A percentile compares a stretch with the other conserved stretches of the same genome.
These are phyloP conservation scores for Hypoxylon sp. DNA, from an alignment of 2,329 filamentous ascomycete genomes.

Conservation along the genomic window DNA sequence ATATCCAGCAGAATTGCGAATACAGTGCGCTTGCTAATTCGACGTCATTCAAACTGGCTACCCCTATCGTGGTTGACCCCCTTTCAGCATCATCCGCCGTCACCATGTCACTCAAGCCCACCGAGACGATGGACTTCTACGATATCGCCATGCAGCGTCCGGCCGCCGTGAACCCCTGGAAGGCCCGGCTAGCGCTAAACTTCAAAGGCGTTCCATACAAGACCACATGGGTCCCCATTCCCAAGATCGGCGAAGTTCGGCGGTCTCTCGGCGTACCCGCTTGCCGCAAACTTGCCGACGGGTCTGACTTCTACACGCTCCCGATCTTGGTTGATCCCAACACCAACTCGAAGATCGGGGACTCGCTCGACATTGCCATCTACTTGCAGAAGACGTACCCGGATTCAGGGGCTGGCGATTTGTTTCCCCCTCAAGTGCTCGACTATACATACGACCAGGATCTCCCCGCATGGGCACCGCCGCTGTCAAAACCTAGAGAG, in stretches of 20 bases:
- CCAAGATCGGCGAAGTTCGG: constrained; percentile 66
- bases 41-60: background rate
- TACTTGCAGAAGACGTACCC: constrained; percentile 59
- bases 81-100: background rate
- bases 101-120: background rate
- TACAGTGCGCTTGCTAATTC: background rate
- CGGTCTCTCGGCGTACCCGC: constrained; percentile 62
- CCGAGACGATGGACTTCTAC: constrained; percentile 7
- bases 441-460: background rate
- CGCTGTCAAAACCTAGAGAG: background rate
- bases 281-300: constrained; percentile 68
- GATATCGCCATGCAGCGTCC: constrained; percentile 24
- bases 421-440: background rate
- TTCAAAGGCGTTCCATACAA: constrained; percentile 57
- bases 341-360: constrained; percentile 63
- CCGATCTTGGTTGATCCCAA: constrained; percentile 67
- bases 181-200: constrained; percentile 57
- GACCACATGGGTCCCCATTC: constrained; percentile 65
- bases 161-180: constrained; percentile 54
- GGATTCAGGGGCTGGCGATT: background rate
- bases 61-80: background rate
- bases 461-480: background rate
- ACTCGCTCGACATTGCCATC: constrained; percentile 75
- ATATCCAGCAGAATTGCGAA: background rate
- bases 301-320: constrained; percentile 71